A percentile compares a stretch with the other conserved stretches of the same genome.
Evolutionary conservation across 495 filamentous ascomycete genomes (phyloP).

Genomic region (Hypomontagnella submonticulosa): DNA sequence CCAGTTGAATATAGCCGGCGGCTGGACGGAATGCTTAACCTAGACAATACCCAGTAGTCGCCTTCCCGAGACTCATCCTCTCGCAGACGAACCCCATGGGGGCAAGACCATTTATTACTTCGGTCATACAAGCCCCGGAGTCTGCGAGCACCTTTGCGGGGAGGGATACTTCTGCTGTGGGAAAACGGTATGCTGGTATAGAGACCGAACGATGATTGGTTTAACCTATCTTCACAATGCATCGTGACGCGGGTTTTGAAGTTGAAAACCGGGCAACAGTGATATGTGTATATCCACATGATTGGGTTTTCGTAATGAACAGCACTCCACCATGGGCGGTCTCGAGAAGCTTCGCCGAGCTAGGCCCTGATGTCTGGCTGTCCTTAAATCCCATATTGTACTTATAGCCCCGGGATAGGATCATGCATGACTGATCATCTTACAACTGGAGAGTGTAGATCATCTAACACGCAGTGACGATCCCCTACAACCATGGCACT

Average conservation of each 20-base stretch:
- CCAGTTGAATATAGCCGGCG: conserved; percentile 39
- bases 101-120: conserved; percentile 6
- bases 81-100: conserved; percentile 34
- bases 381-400: not conserved
- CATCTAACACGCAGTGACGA: conserved; percentile 13
- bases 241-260: conserved; percentile 11
- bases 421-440: conserved; percentile 5
- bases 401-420: conserved; percentile 19
- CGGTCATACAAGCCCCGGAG: conserved; percentile 29
- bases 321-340: conserved; percentile 11
- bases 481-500: conserved; percentile 32
- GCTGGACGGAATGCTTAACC: conserved; percentile 29
- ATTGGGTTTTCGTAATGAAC: conserved; percentile 22
- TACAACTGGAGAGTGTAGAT: conserved; percentile 21
- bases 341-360: conserved; percentile 23
- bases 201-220: conserved; percentile 10
- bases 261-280: conserved; percentile 18
- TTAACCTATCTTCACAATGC: conserved; percentile 8
- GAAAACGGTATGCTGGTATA: conserved; percentile 12
- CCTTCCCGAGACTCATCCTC: conserved; percentile 6
- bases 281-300: not conserved
- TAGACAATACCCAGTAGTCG: conserved; percentile 7
- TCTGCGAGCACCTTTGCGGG: conserved; percentile 2
- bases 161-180: not conserved
- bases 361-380: not conserved